Base-by-base conservation (phyloP, 2,329 filamentous ascomycete species). In the Exophiala xenobiotica region DNA sequence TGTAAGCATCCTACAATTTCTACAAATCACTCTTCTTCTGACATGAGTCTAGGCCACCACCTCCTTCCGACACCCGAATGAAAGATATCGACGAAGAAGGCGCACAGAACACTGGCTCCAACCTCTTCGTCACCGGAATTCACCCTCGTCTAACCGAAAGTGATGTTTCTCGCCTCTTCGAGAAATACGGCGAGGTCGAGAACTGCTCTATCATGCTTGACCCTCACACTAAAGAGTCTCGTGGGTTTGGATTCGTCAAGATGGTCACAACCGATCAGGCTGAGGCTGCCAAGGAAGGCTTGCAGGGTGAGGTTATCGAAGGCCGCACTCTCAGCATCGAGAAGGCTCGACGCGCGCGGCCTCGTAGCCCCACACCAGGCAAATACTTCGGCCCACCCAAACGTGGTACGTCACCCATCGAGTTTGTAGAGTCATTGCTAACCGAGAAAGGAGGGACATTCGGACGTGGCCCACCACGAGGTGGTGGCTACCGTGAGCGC, bases 161-260 rank as follows among this genome's bases (percentile, higher is more conserved):
- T 12, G 93, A 97, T 68, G 89, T 99, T 56, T 87, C 88, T 48
- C 90, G 90, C 70, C 85, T 99, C 61, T 99, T 99, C 68, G 90
- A 96, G 76, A 99, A 97, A 75, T 97, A 97, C 67, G 93, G 93
- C 63, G 90, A 96, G 69, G 93, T 99, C 46, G 92, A 97, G 76
- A 97, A 95, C 76, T 97, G 92, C 78, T 95, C 96, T 72, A 99
- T 99, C 76, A 99, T 99, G 93, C 85, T 92, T 67, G 93, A 99
- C 68, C 93, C 93, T 57, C 93, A 99, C 74, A 95, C 89, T 67
- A 95, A 96, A 76, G 93, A 99, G 74, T 97, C 92, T 63, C 93
- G 93, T 73, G 93, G 93, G 61, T 99, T 99, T 62, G 93, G 93
- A 50, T 99, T 99, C 76, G 93, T 99, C 70, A 97, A 99, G 79